These are phyloP conservation scores for Colletotrichum sp. DNA, from an alignment of 2,329 filamentous ascomycete genomes.

Conservation along the genomic window DNA sequence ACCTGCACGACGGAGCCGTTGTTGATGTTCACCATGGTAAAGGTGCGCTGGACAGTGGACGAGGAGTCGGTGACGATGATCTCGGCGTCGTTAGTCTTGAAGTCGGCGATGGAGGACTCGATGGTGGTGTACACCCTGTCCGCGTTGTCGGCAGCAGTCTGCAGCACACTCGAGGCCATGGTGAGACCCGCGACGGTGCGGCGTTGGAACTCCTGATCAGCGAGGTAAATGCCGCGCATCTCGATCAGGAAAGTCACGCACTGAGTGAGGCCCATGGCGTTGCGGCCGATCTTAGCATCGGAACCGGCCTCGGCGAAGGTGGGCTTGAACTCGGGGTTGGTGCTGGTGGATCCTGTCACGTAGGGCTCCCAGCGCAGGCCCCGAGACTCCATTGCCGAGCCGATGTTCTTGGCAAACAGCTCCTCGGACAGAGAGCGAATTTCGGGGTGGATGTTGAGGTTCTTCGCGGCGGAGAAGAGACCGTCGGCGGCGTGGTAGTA, in stretches of 20 bases:
- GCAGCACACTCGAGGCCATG: slow-evolving; percentile 31
- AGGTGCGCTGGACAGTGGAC: slow-evolving; percentile 20
- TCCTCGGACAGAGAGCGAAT: slow-evolving; percentile 33
- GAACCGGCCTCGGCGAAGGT: slow-evolving; percentile 16
- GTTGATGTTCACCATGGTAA: slow-evolving; percentile 29
- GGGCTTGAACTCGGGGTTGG: slow-evolving; percentile 28
- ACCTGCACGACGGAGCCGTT: slow-evolving; percentile 31
- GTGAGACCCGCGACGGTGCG: slow-evolving; percentile 31
- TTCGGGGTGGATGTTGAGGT: slow-evolving; percentile 33
- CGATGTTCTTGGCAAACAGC: slow-evolving; percentile 32
- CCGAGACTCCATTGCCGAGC: slow-evolving; percentile 29
- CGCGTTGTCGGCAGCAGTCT: slow-evolving; percentile 35
- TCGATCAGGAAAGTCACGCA: slow-evolving; percentile 33
- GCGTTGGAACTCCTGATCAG: slow-evolving; percentile 34
- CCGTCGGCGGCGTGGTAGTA: slow-evolving; percentile 29
- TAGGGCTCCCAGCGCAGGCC: slow-evolving; percentile 35
- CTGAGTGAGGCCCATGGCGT: slow-evolving; percentile 32
- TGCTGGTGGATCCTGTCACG: slow-evolving; percentile 25
- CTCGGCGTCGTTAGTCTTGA: slow-evolving; percentile 27
- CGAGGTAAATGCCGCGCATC: slow-evolving; percentile 34
- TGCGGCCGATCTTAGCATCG: slow-evolving; percentile 33
- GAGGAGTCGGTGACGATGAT: slow-evolving; percentile 33
- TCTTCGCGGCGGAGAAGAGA: slow-evolving; percentile 37
- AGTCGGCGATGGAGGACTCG: slow-evolving; percentile 29
- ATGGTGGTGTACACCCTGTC: slow-evolving; percentile 30